Evolutionary conservation across 148 eudicot genomes (phyloP), one percentile per base, ranked within the genome.

Genomic region (Pouteria glomerata): DNA sequence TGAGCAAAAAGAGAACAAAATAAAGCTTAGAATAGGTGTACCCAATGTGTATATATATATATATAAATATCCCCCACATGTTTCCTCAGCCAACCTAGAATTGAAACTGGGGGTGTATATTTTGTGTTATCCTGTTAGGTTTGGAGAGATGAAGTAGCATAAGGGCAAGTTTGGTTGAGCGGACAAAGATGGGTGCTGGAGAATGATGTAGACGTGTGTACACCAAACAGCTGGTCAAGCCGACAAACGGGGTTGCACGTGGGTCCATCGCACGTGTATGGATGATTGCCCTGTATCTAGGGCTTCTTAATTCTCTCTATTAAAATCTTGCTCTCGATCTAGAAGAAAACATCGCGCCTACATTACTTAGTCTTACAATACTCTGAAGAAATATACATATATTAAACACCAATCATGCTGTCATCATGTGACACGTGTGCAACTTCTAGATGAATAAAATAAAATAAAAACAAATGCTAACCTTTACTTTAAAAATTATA

Each of bases 241-340:
- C 81, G 92, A 88, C 88, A 85, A 42, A 19, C n/a, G 56, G 15
- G 12, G 44, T 70, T 47, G 79, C 84, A 73, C 64, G 72, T 80
- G 81, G 82, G 83, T 52, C 87, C 80, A 24, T 57, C 76, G 76
- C 89, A 87, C 91, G 91, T 85, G 88, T 83, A 47, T 60, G 27
- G 53, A 70, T 74, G 51, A 74, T 71, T 74, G 33, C 31, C 27
- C 33, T 42, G 23, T n/a, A 31, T 39, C 0, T 62, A n/a, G 19
- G 0, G 10, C 11, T 55, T 55, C 18, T 68, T 59, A 24, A 39
- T 50, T 41, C 5, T 57, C 63, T 52, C 61, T 35, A 76, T 53
- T 57, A 52, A 48, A 6, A 48, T 48, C 3, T 48, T 15, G 10
- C 10, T 39, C n/a, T n/a, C n/a, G n/a, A 39, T 39, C 44, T 39